Evolutionary conservation across 768 basidiomycete species (phyloP), one percentile per base, ranked within the genome.

Genomic region (Mycena crocata): DNA sequence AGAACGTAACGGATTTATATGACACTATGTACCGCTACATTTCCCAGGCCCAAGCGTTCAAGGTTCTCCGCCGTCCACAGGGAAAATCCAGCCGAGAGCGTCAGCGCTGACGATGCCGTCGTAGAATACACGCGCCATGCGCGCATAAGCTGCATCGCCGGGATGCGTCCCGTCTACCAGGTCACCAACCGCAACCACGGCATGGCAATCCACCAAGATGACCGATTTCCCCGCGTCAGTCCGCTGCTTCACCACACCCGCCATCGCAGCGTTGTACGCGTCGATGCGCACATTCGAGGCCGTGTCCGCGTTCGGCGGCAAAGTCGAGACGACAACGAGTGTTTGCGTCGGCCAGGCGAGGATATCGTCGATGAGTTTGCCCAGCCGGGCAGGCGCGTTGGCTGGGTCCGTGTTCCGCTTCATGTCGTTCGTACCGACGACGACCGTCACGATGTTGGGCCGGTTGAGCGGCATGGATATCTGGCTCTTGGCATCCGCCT

Each of bases 361-460:
- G 4, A 62, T 51, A 42, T 54, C 21, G 42, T 62, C 31, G 50
- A 62, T 62, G 14, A 54, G 39, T 5, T 28, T 32, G 4, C 51
- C 50, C 1, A 62, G 42, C 14, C 61, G 61, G 8, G 50, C 61
- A 5, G 61, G 61, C 3, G 61, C 61, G 30, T 23, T 23, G 31
- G 32, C 61, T 30, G 34, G 32, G 40, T 62, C 61, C 42, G 54
- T n/a, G 61, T 62, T 52, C 17, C 37, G 23, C 6, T 35, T 1
- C 51, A 32, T 32, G 42, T 62, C 61, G 42, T 62, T 62, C 10
- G 61, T 62, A 21, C 61, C 61, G 19, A 62, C 61, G 51, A 62
- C 51, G 9, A 62, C 51, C 31, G 61, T 62, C 31, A 62, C 61
- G 51, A 62, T 26, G 61, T 62, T 62, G n/a, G 61, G 61, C 30